Conservation (phyloP, 176 grass and related monocot species). For the Bothriochloa decipiens region DNA sequence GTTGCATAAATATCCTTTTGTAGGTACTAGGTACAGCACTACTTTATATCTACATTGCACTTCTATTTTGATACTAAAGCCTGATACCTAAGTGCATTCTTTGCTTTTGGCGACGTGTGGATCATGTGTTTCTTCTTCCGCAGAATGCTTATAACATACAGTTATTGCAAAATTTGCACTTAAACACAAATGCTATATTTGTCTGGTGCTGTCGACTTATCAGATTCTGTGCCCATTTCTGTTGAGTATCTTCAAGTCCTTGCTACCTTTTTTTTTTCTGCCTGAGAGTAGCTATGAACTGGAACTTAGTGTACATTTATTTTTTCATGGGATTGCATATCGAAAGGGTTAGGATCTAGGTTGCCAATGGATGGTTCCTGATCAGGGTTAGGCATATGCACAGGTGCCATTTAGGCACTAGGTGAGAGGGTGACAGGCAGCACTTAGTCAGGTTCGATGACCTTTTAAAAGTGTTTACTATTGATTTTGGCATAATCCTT, state of each 20-base stretch:
- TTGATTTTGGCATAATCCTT: background rate
- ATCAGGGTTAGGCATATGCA: background rate
- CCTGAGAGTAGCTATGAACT: background rate
- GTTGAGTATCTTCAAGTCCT: slow-evolving; percentile 12
- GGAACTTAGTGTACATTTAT: background rate
- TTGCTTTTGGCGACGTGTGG: background rate
- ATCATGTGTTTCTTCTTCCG: background rate
- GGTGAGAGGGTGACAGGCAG: background rate
- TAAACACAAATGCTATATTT: background rate
- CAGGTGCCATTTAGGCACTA: background rate
- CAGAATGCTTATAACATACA: background rate
- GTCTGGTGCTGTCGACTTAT: background rate
- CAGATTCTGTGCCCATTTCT: background rate
- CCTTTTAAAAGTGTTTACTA: background rate
- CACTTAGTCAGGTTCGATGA: background rate
- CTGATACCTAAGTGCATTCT: background rate
- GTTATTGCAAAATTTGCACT: slow-evolving; percentile 16
- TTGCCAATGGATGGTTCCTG: background rate
- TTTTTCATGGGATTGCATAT: background rate
- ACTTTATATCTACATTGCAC: background rate
- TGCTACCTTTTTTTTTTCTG: slow-evolving; percentile 9
- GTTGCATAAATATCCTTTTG: background rate
- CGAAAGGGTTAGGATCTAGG: background rate
- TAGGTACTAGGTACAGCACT: background rate
- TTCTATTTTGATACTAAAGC: background rate